Conservation (phyloP, 345 rosid species). For the Triadica sebifera region DNA sequence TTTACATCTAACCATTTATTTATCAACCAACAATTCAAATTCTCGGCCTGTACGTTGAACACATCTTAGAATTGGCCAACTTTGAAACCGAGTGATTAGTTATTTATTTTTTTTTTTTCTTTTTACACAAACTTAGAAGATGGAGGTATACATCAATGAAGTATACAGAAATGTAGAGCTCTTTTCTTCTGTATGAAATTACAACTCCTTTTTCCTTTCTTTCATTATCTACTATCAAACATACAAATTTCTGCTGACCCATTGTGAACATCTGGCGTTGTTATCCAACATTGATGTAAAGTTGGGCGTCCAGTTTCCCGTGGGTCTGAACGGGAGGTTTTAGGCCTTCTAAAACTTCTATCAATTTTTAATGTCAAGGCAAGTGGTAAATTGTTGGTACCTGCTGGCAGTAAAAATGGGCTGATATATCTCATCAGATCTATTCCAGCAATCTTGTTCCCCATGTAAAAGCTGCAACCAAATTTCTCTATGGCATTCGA, state of each 20-base stretch:
- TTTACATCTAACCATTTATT: too few relatives aligned
- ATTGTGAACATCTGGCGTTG: too few relatives aligned
- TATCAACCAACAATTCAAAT: too few relatives aligned
- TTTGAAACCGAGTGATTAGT: background rate
- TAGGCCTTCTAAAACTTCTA: background rate
- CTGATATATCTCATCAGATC: background rate
- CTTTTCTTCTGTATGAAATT: too few relatives aligned
- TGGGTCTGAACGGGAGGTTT: background rate
- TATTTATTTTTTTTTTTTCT: too few relatives aligned
- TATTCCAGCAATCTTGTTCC: background rate
- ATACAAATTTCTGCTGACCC: background rate
- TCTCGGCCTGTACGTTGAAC: too few relatives aligned
- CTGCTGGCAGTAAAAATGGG: background rate
- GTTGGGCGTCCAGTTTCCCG: background rate
- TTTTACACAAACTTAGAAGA: background rate
- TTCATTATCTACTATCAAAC: background rate
- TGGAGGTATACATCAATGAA: background rate
- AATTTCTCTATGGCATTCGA: slow-evolving; percentile 22
- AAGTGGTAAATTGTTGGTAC: background rate
- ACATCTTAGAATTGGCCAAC: background rate
- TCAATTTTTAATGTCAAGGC: background rate
- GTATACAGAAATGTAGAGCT: background rate
- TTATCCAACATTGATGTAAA: background rate
- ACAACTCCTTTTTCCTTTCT: background rate
- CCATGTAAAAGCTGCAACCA: slow-evolving; percentile 4